A percentile compares a stretch with the other conserved stretches of the same genome.
phyloP scores from a whole-genome alignment of 768 basidiomycete genomes.

The Strobilomyces echinocephalus region DNA sequence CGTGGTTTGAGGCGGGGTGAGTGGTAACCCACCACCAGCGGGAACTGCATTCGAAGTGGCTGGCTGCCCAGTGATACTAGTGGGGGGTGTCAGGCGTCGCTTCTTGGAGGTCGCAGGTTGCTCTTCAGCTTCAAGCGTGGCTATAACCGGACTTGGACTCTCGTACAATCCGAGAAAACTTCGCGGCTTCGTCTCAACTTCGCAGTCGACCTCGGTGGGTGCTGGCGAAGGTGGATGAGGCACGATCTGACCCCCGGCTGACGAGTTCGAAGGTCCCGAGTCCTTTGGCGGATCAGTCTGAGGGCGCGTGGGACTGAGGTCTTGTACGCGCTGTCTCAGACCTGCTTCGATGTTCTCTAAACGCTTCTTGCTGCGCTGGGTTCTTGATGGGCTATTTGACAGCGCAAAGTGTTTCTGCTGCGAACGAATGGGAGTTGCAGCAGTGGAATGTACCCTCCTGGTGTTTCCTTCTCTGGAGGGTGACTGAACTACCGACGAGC shows the following conservation, averaged over 20 bases:
- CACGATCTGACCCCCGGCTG: background rate
- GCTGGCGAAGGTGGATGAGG: slow-evolving; percentile 26
- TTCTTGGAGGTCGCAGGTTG: slow-evolving; percentile 26
- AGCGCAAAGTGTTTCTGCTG: background rate
- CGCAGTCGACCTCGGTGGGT: slow-evolving; percentile 22
- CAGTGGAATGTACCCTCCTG: background rate
- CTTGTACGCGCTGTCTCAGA: slow-evolving; percentile 13
- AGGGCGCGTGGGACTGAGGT: slow-evolving; percentile 8
- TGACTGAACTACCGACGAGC: background rate
- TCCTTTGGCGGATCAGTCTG: slow-evolving; percentile 3
- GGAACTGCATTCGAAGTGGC: background rate
- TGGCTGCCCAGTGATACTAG: background rate
- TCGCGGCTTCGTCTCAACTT: slow-evolving; percentile 11
- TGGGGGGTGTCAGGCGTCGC: slow-evolving; percentile 8
- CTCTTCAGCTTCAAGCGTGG: slow-evolving; percentile 10
- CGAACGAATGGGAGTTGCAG: background rate
- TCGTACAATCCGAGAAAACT: slow-evolving; percentile 25
- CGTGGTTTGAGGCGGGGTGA: slow-evolving; percentile 27
- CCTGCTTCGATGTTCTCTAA: slow-evolving; percentile 15
- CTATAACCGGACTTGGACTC: slow-evolving; percentile 7
- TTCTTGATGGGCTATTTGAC: background rate
- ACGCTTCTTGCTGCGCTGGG: slow-evolving; percentile 10
- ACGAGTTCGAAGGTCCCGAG: background rate
- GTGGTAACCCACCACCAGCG: slow-evolving; percentile 1
- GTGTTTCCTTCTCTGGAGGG: background rate